phyloP scores from a whole-genome alignment of 1,139 yeast species.

The Magnusiomyces magnusii region DNA sequence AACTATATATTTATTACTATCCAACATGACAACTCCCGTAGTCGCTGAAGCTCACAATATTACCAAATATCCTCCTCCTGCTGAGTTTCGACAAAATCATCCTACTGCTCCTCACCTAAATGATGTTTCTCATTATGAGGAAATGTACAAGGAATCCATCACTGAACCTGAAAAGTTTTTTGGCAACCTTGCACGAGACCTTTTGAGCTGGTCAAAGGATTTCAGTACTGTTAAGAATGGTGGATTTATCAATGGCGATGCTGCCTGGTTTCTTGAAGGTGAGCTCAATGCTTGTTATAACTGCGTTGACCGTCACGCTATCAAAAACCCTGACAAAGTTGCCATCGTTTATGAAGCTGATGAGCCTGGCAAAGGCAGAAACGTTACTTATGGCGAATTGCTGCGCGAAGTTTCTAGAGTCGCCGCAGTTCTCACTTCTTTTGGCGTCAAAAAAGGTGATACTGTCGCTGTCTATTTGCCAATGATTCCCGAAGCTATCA shows the following conservation, averaged over 20 bases:
- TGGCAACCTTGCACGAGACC: constrained; percentile 51
- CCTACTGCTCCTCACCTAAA: constrained; percentile 43
- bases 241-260: constrained; percentile 56
- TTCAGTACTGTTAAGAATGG: constrained; percentile 50
- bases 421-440: constrained; percentile 33
- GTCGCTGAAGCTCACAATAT: too few species aligned
- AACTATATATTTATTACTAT: too few species aligned
- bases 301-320: constrained; percentile 75
- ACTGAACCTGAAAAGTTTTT: constrained; percentile 59
- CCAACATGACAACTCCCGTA: too few species aligned
- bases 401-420: constrained; percentile 60
- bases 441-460: constrained; percentile 75
- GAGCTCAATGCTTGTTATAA: constrained; percentile 71
- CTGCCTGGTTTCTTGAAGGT: constrained; percentile 74
- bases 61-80: too few species aligned
- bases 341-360: constrained; percentile 61
- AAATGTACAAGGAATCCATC: constrained; percentile 58
- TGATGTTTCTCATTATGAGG: constrained; percentile 49
- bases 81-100: constrained; percentile 24
- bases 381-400: constrained; percentile 62
- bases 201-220: constrained; percentile 56
- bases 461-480: constrained; percentile 82
- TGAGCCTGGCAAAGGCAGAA: constrained; percentile 57
- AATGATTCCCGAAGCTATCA: constrained; percentile 77
- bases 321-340: constrained; percentile 54